Conservation (phyloP, 2,329 filamentous ascomycete genomes). For the Sporothrix mexicana region DNA sequence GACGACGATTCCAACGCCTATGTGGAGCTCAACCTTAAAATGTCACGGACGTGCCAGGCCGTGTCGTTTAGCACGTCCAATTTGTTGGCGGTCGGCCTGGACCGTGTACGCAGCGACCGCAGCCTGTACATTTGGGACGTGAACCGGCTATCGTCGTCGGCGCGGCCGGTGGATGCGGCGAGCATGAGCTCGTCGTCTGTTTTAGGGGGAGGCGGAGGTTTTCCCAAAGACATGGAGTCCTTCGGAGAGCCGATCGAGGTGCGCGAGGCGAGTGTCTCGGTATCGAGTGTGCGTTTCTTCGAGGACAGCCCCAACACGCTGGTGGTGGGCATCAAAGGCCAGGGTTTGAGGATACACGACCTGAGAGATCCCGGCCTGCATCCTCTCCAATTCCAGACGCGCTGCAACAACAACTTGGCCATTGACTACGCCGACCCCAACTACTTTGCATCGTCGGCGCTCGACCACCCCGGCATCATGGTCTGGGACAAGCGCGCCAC, state of each 20-base stretch:
- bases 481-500: slow-evolving; percentile 78
- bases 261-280: slow-evolving; percentile 71
- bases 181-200: slow-evolving; percentile 1
- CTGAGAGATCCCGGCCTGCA: slow-evolving; percentile 55
- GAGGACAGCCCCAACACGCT: slow-evolving; percentile 76
- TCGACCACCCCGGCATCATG: slow-evolving; percentile 75
- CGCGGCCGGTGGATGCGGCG: slow-evolving; percentile 40
- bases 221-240: slow-evolving; percentile 55
- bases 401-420: slow-evolving; percentile 72
- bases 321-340: slow-evolving; percentile 75
- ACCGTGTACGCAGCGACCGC: slow-evolving; percentile 80
- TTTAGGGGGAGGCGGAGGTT: slow-evolving; percentile 50
- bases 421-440: slow-evolving; percentile 82
- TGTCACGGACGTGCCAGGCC: slow-evolving; percentile 78
- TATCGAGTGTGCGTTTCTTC: slow-evolving; percentile 84
- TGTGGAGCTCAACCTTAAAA: slow-evolving; percentile 71
- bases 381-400: slow-evolving; percentile 64
- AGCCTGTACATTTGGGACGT: slow-evolving; percentile 85
- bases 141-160: slow-evolving; percentile 58
- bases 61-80: slow-evolving; percentile 78
- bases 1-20: slow-evolving; percentile 71
- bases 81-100: slow-evolving; percentile 77
- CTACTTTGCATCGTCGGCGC: slow-evolving; percentile 80
- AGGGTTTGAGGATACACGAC: slow-evolving; percentile 78
- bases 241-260: slow-evolving; percentile 64